phyloP scores from a whole-genome alignment of 257 asterid species.

The Ocimum tenuiflorum region DNA sequence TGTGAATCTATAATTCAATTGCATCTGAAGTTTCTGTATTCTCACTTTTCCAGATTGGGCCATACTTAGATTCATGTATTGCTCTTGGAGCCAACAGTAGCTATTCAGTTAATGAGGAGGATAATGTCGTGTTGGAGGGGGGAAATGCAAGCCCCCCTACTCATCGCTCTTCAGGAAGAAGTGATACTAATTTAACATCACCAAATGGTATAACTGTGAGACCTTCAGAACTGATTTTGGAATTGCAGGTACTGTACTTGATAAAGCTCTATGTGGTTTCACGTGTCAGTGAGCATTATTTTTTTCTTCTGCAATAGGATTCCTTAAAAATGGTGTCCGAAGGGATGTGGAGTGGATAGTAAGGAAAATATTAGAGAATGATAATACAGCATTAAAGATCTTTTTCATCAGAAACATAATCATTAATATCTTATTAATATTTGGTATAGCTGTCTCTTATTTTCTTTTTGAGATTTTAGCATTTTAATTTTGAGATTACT shows the following conservation, averaged over 20 bases:
- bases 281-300: neutral
- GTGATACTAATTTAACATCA: constrained; percentile 25
- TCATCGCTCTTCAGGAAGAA: constrained; percentile 34
- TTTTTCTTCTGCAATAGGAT: neutral
- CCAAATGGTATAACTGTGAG: constrained; percentile 38
- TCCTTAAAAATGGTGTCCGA: neutral
- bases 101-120: constrained; percentile 71
- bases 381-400: neutral
- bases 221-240: constrained; percentile 60
- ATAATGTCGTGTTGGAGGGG: constrained; percentile 57
- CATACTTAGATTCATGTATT: constrained; percentile 75
- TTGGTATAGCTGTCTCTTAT: neutral
- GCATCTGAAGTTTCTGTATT: constrained; percentile 14
- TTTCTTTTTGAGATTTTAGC: neutral
- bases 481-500: neutral
- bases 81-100: constrained; percentile 81
- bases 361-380: neutral
- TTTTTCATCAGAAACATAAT: neutral
- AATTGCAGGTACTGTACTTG: constrained; percentile 56
- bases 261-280: neutral
- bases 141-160: constrained; percentile 40
- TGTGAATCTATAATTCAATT: constrained; percentile 4
- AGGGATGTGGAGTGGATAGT: neutral
- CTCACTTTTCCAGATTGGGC: constrained; percentile 55
- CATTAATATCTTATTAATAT: neutral